Conservation (phyloP, 208 protist species). For the Naegleria fowleri region DNA sequence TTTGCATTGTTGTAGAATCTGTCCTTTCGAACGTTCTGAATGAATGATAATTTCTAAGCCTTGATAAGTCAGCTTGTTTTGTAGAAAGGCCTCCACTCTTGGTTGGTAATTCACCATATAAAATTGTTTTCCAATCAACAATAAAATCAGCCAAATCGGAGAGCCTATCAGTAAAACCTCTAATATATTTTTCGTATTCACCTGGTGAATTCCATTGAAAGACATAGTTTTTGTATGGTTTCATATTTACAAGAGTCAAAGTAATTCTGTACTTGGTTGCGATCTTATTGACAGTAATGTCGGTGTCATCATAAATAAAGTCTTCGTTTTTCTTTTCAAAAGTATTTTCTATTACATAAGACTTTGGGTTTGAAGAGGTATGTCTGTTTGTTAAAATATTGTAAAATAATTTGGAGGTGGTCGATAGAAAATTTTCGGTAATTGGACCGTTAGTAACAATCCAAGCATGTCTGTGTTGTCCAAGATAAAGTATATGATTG, state of each 20-base stretch:
- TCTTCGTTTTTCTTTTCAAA: background rate
- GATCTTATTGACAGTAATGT: background rate
- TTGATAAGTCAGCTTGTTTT: background rate
- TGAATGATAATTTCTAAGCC: background rate
- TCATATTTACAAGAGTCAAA: background rate
- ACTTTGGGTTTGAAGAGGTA: background rate
- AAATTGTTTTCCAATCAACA: background rate
- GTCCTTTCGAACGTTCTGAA: background rate
- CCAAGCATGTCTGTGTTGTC: conserved; percentile 1
- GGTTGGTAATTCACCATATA: background rate
- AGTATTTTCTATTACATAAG: background rate
- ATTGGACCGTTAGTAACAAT: background rate
- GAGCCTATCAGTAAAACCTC: background rate
- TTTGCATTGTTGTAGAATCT: background rate
- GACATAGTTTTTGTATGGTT: background rate
- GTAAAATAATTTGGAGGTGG: background rate
- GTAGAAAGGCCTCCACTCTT: background rate
- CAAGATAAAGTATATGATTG: background rate
- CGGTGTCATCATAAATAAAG: background rate
- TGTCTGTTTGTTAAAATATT: background rate
- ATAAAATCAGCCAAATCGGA: background rate
- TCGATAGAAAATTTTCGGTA: background rate
- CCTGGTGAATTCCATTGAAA: too few species aligned
- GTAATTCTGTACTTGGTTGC: background rate
- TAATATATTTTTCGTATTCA: background rate